A percentile compares a stretch with the other conserved stretches of the same genome.
Conservation (phyloP, 306 rosid genomes). For the Castanopsis chinensis region DNA sequence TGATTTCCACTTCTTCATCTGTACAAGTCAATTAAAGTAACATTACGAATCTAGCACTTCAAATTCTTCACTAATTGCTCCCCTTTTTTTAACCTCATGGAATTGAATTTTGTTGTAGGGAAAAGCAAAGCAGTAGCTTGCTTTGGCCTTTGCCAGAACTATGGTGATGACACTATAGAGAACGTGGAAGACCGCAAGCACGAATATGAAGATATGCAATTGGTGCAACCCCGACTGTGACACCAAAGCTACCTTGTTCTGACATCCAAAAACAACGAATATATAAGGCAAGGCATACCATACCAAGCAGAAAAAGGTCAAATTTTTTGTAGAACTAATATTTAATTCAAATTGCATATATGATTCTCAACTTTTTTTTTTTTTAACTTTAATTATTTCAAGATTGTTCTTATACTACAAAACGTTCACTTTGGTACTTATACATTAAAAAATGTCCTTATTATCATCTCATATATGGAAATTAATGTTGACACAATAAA, state of each 20-base stretch:
- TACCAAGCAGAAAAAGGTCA: background rate
- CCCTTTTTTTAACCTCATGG: background rate
- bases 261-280: background rate
- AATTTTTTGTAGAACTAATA: background rate
- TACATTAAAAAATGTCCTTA: too few species aligned
- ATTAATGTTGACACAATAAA: too few species aligned
- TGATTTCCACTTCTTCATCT: constrained; percentile 72
- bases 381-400: too few species aligned
- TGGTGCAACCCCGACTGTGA: constrained; percentile 62
- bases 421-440: too few species aligned
- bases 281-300: background rate
- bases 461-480: too few species aligned
- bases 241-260: constrained; percentile 53
- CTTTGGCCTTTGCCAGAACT: constrained; percentile 54
- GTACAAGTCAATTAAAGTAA: background rate
- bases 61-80: background rate
- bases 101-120: background rate
- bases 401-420: too few species aligned
- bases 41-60: too few species aligned
- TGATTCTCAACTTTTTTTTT: too few species aligned
- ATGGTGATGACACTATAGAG: constrained; percentile 57
- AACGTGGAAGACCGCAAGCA: constrained; percentile 67
- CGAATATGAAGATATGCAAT: constrained; percentile 64
- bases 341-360: too few species aligned
- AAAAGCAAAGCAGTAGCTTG: constrained; percentile 14